Evolutionary conservation across 1,139 yeast species (phyloP).

Genomic region (Geotrichum australiense): DNA sequence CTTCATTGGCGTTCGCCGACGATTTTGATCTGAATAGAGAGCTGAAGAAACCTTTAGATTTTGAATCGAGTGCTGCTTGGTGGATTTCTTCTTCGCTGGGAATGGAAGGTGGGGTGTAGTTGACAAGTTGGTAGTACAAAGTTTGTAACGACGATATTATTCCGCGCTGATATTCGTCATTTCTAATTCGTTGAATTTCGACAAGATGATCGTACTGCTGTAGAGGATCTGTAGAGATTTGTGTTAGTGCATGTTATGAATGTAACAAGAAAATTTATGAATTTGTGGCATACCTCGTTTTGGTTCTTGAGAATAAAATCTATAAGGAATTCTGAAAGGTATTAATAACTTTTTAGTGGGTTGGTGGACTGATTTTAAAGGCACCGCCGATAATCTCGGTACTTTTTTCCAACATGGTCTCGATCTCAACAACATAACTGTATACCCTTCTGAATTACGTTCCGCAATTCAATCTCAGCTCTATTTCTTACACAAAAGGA

Average conservation of each 20-base stretch:
- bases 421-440: too few relatives aligned
- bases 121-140: constrained; percentile 23
- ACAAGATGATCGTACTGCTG: constrained; percentile 57
- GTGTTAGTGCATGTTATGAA: too few relatives aligned
- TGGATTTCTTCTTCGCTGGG: background rate
- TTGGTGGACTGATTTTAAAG: too few relatives aligned
- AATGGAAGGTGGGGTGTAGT: constrained; percentile 24
- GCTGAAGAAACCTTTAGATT: constrained; percentile 15
- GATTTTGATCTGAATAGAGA: constrained; percentile 15
- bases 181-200: constrained; percentile 44
- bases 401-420: too few relatives aligned
- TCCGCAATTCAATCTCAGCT: too few relatives aligned
- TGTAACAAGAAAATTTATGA: background rate
- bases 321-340: constrained; percentile 1
- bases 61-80: constrained; percentile 1
- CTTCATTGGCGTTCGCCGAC: constrained; percentile 8
- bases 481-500: too few relatives aligned
- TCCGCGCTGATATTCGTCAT: constrained; percentile 56
- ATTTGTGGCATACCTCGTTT: background rate
- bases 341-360: background rate
- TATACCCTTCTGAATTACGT: too few relatives aligned
- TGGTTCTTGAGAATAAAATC: background rate
- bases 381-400: too few relatives aligned
- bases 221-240: constrained; percentile 33
- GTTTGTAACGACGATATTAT: constrained; percentile 26